Percentiles rank a stretch among this genome's conserved stretches.
Conservation (phyloP, 768 basidiomycete species). For the Butyriboletus loyo region DNA sequence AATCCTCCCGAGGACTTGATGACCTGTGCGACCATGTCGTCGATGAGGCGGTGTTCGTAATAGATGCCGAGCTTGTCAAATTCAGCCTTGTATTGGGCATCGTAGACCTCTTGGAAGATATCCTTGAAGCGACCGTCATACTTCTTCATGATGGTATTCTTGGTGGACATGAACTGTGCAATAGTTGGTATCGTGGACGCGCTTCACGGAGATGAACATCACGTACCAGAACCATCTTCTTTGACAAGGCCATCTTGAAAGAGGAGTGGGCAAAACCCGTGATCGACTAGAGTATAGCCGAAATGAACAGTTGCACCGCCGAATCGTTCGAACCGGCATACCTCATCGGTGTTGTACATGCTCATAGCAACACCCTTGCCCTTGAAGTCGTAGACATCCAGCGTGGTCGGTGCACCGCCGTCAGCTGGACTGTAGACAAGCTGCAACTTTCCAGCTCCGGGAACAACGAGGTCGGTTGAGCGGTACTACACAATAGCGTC, state of each 20-base stretch:
- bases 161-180: slow-evolving; percentile 88
- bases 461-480: slow-evolving; percentile 88
- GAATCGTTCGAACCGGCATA: slow-evolving; percentile 26
- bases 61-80: slow-evolving; percentile 75
- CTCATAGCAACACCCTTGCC: slow-evolving; percentile 89
- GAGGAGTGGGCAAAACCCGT: slow-evolving; percentile 94
- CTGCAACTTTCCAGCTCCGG: slow-evolving; percentile 91
- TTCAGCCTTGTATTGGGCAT: slow-evolving; percentile 65
- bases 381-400: slow-evolving; percentile 94
- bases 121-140: slow-evolving; percentile 99
- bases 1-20: slow-evolving; percentile 97
- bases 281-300: slow-evolving; percentile 59
- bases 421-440: slow-evolving; percentile 83
- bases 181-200: neutral
- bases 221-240: slow-evolving; percentile 73
- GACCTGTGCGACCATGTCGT: slow-evolving; percentile 98
- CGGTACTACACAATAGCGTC: slow-evolving; percentile 60
- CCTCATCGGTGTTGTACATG: slow-evolving; percentile 99
- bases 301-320: neutral
- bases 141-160: slow-evolving; percentile 96
- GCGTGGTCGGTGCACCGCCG: slow-evolving; percentile 59
- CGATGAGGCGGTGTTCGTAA: slow-evolving; percentile 96
- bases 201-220: slow-evolving; percentile 5
- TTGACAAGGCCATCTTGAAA: slow-evolving; percentile 90
- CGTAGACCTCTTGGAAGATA: slow-evolving; percentile 97